These are phyloP conservation scores for Cystobasidium slooffiae DNA, from an alignment of 1,284 basidiomycete species.

Conservation along the genomic window DNA sequence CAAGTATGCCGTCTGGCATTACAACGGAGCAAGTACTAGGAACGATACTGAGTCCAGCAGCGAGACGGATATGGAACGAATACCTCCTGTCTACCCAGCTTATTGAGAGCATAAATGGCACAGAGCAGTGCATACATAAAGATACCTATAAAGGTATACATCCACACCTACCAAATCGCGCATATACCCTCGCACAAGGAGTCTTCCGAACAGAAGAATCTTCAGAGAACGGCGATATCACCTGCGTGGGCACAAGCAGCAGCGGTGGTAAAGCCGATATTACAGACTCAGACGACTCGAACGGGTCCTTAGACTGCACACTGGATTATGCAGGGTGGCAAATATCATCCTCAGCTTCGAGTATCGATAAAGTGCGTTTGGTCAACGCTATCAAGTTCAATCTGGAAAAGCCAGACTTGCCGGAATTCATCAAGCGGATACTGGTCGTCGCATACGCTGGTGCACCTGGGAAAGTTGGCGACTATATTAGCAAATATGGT, in stretches of 20 bases:
- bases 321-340: slow-evolving; percentile 45
- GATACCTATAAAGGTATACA: slow-evolving; percentile 48
- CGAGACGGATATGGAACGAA: slow-evolving; percentile 49
- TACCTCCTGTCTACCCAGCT: slow-evolving; percentile 36
- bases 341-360: slow-evolving; percentile 23
- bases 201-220: slow-evolving; percentile 45
- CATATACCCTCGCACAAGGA: slow-evolving; percentile 41
- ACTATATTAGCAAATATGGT: slow-evolving; percentile 47
- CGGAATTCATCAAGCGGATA: slow-evolving; percentile 44
- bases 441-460: slow-evolving; percentile 43
- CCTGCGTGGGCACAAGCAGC: slow-evolving; percentile 36
- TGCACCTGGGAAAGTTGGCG: slow-evolving; percentile 35
- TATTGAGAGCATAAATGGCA: slow-evolving; percentile 44
- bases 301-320: slow-evolving; percentile 1
- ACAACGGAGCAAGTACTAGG: slow-evolving; percentile 52
- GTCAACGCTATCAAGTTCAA: slow-evolving; percentile 1
- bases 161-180: slow-evolving; percentile 41
- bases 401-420: slow-evolving; percentile 22
- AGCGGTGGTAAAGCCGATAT: not conserved
- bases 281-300: not conserved
- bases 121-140: slow-evolving; percentile 44
- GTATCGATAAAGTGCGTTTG: not conserved
- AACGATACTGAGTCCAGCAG: slow-evolving; percentile 47
- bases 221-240: slow-evolving; percentile 44
- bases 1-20: slow-evolving; percentile 32